phyloP scores from a whole-genome alignment of 1,284 basidiomycete genomes.

The Xerocomus minutiporus region DNA sequence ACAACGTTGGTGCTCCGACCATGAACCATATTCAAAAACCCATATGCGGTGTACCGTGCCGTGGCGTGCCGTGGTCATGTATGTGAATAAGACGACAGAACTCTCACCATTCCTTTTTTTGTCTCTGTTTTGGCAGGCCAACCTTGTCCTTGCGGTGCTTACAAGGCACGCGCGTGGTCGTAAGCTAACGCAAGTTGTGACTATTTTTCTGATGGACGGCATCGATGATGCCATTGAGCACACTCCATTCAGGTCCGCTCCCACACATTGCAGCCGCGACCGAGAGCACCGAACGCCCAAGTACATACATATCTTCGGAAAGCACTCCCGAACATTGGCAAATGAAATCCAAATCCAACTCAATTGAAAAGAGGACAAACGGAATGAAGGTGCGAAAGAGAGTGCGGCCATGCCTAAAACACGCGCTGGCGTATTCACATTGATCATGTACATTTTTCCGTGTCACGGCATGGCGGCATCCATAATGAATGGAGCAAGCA shows the following conservation, averaged over 20 bases:
- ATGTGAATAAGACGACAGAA: background rate
- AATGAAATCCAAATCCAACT: background rate
- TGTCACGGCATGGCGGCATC: background rate
- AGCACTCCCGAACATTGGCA: constrained; percentile 19
- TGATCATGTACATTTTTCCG: background rate
- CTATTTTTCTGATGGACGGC: constrained; percentile 17
- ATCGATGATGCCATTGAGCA: background rate
- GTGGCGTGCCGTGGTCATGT: background rate
- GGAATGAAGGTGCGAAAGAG: constrained; percentile 23
- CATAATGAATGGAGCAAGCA: background rate
- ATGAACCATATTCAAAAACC: background rate
- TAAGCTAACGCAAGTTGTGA: constrained; percentile 10
- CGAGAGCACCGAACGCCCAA: constrained; percentile 3
- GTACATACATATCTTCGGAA: background rate
- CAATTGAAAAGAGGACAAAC: constrained; percentile 1
- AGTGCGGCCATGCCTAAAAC: constrained; percentile 27
- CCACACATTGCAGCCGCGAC: constrained; percentile 19
- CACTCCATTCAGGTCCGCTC: constrained; percentile 11
- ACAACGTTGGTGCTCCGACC: background rate
- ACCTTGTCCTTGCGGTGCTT: constrained; percentile 33
- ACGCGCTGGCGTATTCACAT: constrained; percentile 14
- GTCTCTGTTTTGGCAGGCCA: background rate
- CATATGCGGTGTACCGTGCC: background rate
- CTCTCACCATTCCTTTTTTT: background rate
- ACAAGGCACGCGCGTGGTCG: constrained; percentile 18